Conservation (phyloP, 805 yeast species). For the Groenewaldozyma tartarivorans region DNA sequence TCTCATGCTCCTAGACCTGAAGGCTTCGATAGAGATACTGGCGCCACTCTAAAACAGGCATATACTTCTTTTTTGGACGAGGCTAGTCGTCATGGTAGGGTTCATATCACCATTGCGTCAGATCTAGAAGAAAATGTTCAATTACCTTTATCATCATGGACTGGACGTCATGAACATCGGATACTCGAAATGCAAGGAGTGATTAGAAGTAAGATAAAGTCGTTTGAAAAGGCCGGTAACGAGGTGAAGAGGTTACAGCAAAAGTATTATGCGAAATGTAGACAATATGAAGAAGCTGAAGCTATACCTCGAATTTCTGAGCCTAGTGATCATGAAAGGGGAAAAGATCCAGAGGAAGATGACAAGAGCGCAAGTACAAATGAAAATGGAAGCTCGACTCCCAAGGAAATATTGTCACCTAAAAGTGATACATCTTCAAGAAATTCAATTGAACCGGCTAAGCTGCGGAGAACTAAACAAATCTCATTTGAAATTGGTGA, state of each 20-base stretch:
- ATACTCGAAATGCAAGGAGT: conserved; percentile 46
- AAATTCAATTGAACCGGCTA: not conserved
- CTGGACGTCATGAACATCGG: conserved; percentile 54
- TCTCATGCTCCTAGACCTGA: conserved; percentile 29
- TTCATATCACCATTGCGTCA: conserved; percentile 48
- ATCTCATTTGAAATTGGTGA: conserved; percentile 22
- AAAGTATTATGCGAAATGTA: conserved; percentile 60
- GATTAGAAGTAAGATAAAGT: conserved; percentile 38
- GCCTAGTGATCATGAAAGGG: not conserved
- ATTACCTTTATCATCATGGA: conserved; percentile 63
- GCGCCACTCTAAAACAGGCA: conserved; percentile 50
- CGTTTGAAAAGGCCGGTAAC: conserved; percentile 35
- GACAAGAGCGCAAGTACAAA: not conserved
- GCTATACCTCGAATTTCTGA: not conserved
- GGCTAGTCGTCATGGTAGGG: conserved; percentile 43
- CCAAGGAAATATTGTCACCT: not conserved
- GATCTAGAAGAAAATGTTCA: conserved; percentile 48
- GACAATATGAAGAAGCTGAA: conserved; percentile 47
- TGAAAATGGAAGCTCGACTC: not conserved
- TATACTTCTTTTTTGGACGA: conserved; percentile 42
- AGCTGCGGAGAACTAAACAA: not conserved
- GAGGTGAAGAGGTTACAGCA: conserved; percentile 44
- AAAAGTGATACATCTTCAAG: not conserved
- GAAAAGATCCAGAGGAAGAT: not conserved
- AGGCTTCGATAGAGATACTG: conserved; percentile 43